Evolutionary conservation across 768 basidiomycete species (phyloP).

Genomic region (Boletus bicolor): DNA sequence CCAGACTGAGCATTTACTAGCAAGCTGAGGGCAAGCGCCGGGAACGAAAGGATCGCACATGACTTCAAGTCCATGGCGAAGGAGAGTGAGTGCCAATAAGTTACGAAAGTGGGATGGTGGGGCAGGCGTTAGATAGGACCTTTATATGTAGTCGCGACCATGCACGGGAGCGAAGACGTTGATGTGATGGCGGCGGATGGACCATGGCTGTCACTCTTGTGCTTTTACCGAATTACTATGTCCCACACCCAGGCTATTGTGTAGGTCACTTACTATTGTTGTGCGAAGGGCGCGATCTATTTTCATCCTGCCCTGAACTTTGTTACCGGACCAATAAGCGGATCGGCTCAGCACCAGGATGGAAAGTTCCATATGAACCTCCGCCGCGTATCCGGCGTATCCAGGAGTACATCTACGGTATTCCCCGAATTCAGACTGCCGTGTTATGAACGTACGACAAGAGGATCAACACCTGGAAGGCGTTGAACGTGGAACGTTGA

Average conservation of each 20-base stretch:
- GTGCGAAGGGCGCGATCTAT: background rate
- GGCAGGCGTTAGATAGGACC: background rate
- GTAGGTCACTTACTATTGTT: background rate
- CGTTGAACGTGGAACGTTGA: too few relatives aligned
- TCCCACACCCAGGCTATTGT: constrained; percentile 9
- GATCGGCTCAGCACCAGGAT: too few relatives aligned
- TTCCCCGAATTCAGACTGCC: too few relatives aligned
- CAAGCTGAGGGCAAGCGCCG: background rate
- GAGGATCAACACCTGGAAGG: background rate
- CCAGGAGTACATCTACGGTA: too few relatives aligned
- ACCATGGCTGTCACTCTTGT: background rate
- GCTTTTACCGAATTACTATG: background rate
- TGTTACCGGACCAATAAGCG: too few relatives aligned
- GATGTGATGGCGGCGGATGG: too few relatives aligned
- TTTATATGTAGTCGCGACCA: constrained; percentile 9
- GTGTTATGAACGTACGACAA: background rate
- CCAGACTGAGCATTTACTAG: constrained; percentile 23
- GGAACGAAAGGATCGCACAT: constrained; percentile 5
- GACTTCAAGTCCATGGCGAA: constrained; percentile 21
- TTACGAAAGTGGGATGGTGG: background rate
- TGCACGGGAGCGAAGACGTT: background rate
- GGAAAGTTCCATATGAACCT: background rate
- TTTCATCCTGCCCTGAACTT: too few relatives aligned
- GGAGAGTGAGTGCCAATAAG: constrained; percentile 1
- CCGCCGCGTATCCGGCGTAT: background rate